phyloP scores from a whole-genome alignment of 352 stramenopile genomes.

The Phytophthora citrophthora region DNA sequence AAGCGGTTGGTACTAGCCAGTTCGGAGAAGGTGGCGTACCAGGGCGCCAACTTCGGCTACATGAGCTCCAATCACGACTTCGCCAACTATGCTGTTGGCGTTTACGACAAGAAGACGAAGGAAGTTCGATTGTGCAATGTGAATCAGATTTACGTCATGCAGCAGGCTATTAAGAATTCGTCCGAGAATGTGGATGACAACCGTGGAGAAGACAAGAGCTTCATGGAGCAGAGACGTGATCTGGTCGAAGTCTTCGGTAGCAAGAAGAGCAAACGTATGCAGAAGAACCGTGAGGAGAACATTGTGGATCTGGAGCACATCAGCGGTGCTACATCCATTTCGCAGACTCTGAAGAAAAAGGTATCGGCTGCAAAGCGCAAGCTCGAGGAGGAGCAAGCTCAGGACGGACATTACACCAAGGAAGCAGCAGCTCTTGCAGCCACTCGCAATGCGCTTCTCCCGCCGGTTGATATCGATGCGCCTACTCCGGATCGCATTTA shows the following conservation, averaged over 20 bases:
- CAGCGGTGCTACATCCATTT: slow-evolving; percentile 67
- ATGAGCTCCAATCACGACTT: slow-evolving; percentile 72
- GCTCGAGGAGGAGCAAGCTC: slow-evolving; percentile 52
- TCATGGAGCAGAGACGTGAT: slow-evolving; percentile 71
- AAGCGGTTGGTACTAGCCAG: slow-evolving; percentile 79
- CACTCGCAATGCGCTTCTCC: slow-evolving; percentile 72
- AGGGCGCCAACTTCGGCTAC: slow-evolving; percentile 89
- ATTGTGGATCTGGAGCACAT: slow-evolving; percentile 82
- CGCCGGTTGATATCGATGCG: slow-evolving; percentile 75
- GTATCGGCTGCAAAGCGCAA: slow-evolving; percentile 62
- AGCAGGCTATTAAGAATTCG: slow-evolving; percentile 78
- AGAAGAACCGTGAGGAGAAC: slow-evolving; percentile 85
- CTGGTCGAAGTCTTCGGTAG: slow-evolving; percentile 82
- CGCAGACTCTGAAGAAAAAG: slow-evolving; percentile 81
- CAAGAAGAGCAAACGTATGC: slow-evolving; percentile 88
- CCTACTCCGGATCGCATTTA: slow-evolving; percentile 81
- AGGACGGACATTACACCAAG: slow-evolving; percentile 60
- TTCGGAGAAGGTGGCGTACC: slow-evolving; percentile 83
- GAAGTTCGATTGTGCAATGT: slow-evolving; percentile 83
- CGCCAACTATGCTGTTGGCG: slow-evolving; percentile 73
- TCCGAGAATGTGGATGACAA: slow-evolving; percentile 76
- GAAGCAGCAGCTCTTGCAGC: slow-evolving; percentile 57
- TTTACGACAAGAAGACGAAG: slow-evolving; percentile 79
- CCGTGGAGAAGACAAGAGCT: slow-evolving; percentile 61
- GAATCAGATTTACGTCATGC: slow-evolving; percentile 87